A percentile compares a stretch with the other conserved stretches of the same genome.
Conservation (phyloP, 805 yeast species). For the Candida manassasensis region DNA sequence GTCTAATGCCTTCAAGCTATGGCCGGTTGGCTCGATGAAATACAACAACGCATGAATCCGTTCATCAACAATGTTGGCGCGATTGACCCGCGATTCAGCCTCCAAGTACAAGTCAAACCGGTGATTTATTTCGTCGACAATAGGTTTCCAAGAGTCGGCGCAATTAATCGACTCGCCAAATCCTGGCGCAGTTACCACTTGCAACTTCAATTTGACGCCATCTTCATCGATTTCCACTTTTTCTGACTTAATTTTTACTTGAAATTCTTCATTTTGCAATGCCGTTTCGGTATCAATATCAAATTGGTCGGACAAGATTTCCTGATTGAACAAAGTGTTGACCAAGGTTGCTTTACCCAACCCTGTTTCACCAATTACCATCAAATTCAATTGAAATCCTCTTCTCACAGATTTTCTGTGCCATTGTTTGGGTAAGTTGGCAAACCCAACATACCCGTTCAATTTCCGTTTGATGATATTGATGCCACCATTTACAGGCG, state of each 20-base stretch:
- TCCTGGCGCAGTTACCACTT: constrained; percentile 87
- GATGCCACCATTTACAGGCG: constrained; percentile 30
- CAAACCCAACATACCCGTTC: constrained; percentile 93
- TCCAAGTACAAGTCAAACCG: constrained; percentile 89
- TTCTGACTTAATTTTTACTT: constrained; percentile 25
- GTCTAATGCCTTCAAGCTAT: constrained; percentile 83
- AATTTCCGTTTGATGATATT: constrained; percentile 77
- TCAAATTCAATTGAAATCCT: constrained; percentile 83
- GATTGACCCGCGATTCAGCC: constrained; percentile 76
- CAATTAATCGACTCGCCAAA: constrained; percentile 85
- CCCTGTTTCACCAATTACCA: constrained; percentile 90
- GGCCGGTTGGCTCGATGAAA: constrained; percentile 97
- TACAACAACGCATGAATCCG: constrained; percentile 91
- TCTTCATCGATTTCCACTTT: constrained; percentile 67
- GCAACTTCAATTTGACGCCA: constrained; percentile 81
- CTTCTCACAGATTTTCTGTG: constrained; percentile 87
- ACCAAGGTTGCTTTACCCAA: constrained; percentile 90
- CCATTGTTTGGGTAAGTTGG: constrained; percentile 98
- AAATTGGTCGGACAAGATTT: constrained; percentile 20
- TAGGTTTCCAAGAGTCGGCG: constrained; percentile 75
- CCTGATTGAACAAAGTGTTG: constrained; percentile 71
- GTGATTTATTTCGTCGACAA: constrained; percentile 79
- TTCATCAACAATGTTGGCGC: constrained; percentile 67
- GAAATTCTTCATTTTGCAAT: constrained; percentile 31
- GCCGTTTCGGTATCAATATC: constrained; percentile 8